A percentile compares a stretch with the other conserved stretches of the same genome.
phyloP scores from a whole-genome alignment of 768 basidiomycete species.

The Rhodotorula toruloides region DNA sequence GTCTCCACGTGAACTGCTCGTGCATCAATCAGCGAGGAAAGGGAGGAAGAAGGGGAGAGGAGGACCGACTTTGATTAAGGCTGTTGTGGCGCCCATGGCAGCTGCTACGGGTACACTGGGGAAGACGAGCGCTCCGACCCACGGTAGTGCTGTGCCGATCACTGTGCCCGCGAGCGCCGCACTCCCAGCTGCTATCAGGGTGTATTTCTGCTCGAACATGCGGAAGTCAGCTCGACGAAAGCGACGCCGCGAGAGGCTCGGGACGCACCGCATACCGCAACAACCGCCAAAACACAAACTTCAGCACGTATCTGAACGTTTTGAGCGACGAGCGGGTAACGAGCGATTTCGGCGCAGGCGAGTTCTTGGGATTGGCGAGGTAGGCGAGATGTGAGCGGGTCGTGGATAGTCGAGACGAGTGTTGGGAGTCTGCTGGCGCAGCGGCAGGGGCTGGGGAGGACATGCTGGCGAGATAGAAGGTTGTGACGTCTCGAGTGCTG shows the following conservation, averaged over 20 bases:
- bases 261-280: constrained; percentile 24
- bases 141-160: constrained; percentile 20
- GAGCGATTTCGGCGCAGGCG: constrained; percentile 12
- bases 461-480: not conserved
- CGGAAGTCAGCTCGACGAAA: not conserved
- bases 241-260: not conserved
- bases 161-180: constrained; percentile 21
- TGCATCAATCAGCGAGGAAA: not conserved
- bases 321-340: constrained; percentile 19
- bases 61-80: constrained; percentile 21
- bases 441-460: not conserved
- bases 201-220: constrained; percentile 23
- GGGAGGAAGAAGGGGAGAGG: not conserved
- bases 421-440: not conserved
- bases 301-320: constrained; percentile 18
- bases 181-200: constrained; percentile 21
- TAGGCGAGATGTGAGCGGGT: constrained; percentile 16
- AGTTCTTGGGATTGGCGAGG: constrained; percentile 11
- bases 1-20: constrained; percentile 27
- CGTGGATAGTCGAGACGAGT: not conserved
- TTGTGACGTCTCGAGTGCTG: not conserved
- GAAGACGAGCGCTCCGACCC: constrained; percentile 25
- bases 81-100: constrained; percentile 17
- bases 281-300: constrained; percentile 32
- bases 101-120: constrained; percentile 29